phyloP scores from a whole-genome alignment of 345 rosid genomes.

The Hirschfeldia incana region DNA sequence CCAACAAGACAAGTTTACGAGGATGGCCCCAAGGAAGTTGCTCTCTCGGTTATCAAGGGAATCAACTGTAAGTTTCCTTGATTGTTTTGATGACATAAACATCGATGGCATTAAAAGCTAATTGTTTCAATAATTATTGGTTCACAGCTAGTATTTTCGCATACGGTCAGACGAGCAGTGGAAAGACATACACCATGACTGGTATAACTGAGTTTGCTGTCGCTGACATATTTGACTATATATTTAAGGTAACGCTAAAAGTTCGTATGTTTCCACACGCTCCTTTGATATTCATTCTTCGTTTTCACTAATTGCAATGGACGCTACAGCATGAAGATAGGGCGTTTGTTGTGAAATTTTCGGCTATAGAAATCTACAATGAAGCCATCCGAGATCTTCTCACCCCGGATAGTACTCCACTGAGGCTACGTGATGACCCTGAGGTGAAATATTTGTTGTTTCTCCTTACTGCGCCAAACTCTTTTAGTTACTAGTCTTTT shows the following conservation, averaged over 20 bases:
- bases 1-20: slow-evolving; percentile 78
- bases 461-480: not conserved
- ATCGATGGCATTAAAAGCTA: not conserved
- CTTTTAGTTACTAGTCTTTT: not conserved
- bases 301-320: slow-evolving; percentile 17
- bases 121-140: slow-evolving; percentile 11
- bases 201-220: slow-evolving; percentile 87
- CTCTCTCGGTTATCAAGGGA: slow-evolving; percentile 86
- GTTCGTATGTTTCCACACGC: slow-evolving; percentile 9
- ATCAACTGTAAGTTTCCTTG: slow-evolving; percentile 69
- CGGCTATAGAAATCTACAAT: slow-evolving; percentile 96
- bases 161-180: slow-evolving; percentile 99
- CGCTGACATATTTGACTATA: slow-evolving; percentile 88
- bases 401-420: slow-evolving; percentile 62
- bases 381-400: slow-evolving; percentile 94
- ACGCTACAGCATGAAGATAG: slow-evolving; percentile 82
- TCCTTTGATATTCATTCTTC: slow-evolving; percentile 18
- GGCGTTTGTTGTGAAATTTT: slow-evolving; percentile 87
- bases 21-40: slow-evolving; percentile 82
- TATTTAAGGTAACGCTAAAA: slow-evolving; percentile 54
- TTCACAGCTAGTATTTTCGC: slow-evolving; percentile 89
- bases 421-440: slow-evolving; percentile 89
- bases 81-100: not conserved
- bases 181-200: slow-evolving; percentile 97
- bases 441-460: slow-evolving; percentile 56